Percentiles rank a stretch among this genome's conserved stretches.
These are phyloP conservation scores for Verticillium nubilum DNA, from an alignment of 2,329 filamentous ascomycete genomes.

Conservation along the genomic window DNA sequence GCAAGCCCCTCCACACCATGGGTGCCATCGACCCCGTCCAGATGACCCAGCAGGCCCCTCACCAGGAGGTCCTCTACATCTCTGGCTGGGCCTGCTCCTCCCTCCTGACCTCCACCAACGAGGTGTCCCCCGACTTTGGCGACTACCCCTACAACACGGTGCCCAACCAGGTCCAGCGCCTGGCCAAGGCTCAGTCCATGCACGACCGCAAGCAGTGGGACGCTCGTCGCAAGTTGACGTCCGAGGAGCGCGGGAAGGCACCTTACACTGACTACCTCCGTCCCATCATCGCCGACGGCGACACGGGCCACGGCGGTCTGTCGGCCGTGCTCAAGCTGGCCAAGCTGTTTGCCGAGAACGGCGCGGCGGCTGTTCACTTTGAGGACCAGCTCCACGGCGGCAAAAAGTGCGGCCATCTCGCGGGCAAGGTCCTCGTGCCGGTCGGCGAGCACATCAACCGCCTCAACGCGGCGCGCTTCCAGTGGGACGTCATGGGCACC, in stretches of 20 bases:
- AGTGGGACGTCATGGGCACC: slow-evolving; percentile 96
- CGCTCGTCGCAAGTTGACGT: slow-evolving; percentile 67
- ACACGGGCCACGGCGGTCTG: slow-evolving; percentile 90
- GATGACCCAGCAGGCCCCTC: slow-evolving; percentile 96
- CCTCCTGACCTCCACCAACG: slow-evolving; percentile 87
- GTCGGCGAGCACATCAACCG: slow-evolving; percentile 95
- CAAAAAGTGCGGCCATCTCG: slow-evolving; percentile 96
- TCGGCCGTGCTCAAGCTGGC: slow-evolving; percentile 92
- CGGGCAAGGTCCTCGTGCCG: slow-evolving; percentile 92
- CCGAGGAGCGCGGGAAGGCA: slow-evolving; percentile 66
- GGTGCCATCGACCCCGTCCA: slow-evolving; percentile 98
- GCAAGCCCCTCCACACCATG: slow-evolving; percentile 93
- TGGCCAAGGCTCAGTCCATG: slow-evolving; percentile 95
- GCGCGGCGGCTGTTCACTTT: slow-evolving; percentile 92
- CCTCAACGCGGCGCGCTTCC: slow-evolving; percentile 84
- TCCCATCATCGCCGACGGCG: slow-evolving; percentile 92
- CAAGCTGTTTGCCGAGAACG: slow-evolving; percentile 96
- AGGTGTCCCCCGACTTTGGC: slow-evolving; percentile 95
- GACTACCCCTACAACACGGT: slow-evolving; percentile 99
- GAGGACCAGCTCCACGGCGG: slow-evolving; percentile 97
- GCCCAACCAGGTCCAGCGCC: slow-evolving; percentile 91
- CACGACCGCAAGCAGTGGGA: slow-evolving; percentile 97
- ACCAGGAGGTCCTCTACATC: slow-evolving; percentile 94
- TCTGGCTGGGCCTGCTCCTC: slow-evolving; percentile 98
- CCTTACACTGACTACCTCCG: slow-evolving; percentile 90